These are phyloP conservation scores for Priceomyces carsonii DNA, from an alignment of 805 yeast genomes.

Conservation along the genomic window DNA sequence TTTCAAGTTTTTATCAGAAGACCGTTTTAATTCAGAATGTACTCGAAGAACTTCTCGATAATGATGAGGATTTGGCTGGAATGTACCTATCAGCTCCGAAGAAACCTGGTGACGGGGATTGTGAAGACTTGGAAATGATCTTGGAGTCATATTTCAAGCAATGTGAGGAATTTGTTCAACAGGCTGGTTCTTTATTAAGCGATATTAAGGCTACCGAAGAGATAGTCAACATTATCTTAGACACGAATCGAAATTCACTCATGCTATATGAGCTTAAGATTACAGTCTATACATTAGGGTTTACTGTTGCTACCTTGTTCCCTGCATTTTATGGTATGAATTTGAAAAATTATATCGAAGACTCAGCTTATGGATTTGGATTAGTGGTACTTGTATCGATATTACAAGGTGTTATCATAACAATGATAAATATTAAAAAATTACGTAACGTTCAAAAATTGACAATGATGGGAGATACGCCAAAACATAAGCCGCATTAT, in stretches of 20 bases:
- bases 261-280: constrained; percentile 85
- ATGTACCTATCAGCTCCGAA: constrained; percentile 66
- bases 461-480: constrained; percentile 50
- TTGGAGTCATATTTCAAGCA: constrained; percentile 88
- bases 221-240: constrained; percentile 85
- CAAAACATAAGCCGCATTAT: constrained; percentile 2
- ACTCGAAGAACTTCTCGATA: constrained; percentile 79
- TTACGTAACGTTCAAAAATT: constrained; percentile 63
- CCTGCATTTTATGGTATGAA: constrained; percentile 94
- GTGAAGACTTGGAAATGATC: constrained; percentile 82
- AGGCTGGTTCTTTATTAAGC: constrained; percentile 75
- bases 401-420: constrained; percentile 53
- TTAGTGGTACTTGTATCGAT: constrained; percentile 54
- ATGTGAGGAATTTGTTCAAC: constrained; percentile 91
- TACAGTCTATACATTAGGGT: constrained; percentile 80
- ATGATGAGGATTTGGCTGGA: constrained; percentile 78
- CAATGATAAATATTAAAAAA: constrained; percentile 56
- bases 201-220: constrained; percentile 92
- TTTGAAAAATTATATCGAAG: constrained; percentile 74
- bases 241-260: constrained; percentile 85
- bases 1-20: constrained; percentile 75
- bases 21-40: constrained; percentile 75
- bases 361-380: constrained; percentile 62
- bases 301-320: constrained; percentile 78
- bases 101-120: constrained; percentile 31